A percentile compares a stretch with the other conserved stretches of the same genome.
phyloP scores from a whole-genome alignment of 805 yeast genomes.

The Zygotorulaspora chibaensis region DNA sequence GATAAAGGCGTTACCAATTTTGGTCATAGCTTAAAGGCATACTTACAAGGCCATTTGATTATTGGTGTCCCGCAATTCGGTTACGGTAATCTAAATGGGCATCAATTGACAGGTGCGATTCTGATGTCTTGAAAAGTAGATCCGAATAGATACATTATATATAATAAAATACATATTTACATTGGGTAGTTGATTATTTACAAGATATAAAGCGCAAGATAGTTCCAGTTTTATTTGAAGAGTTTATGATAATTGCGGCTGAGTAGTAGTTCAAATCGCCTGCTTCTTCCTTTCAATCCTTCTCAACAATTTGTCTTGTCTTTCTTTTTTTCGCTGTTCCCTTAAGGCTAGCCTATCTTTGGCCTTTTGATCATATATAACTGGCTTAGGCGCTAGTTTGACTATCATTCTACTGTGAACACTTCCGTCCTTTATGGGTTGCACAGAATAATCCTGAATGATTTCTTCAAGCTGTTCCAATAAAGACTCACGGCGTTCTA shows the following conservation, averaged over 20 bases:
- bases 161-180: slow-evolving; percentile 3
- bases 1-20: slow-evolving; percentile 41
- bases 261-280: background rate
- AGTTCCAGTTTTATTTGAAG: background rate
- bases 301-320: slow-evolving; percentile 33
- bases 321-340: slow-evolving; percentile 33
- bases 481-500: slow-evolving; percentile 34
- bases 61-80: slow-evolving; percentile 41
- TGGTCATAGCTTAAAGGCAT: slow-evolving; percentile 39
- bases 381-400: slow-evolving; percentile 24
- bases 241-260: background rate
- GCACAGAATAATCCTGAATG: slow-evolving; percentile 25
- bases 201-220: slow-evolving; percentile 1
- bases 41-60: slow-evolving; percentile 28
- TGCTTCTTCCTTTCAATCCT: slow-evolving; percentile 24
- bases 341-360: slow-evolving; percentile 27
- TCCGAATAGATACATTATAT: slow-evolving; percentile 10
- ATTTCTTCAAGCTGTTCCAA: slow-evolving; percentile 29
- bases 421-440: slow-evolving; percentile 31
- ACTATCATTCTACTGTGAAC: slow-evolving; percentile 29
- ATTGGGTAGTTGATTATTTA: background rate
- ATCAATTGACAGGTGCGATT: slow-evolving; percentile 34
- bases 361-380: slow-evolving; percentile 23
- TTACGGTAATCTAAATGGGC: slow-evolving; percentile 29
- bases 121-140: slow-evolving; percentile 12